Conservation (phyloP, 345 rosid species). For the Dovyalis caffra region DNA sequence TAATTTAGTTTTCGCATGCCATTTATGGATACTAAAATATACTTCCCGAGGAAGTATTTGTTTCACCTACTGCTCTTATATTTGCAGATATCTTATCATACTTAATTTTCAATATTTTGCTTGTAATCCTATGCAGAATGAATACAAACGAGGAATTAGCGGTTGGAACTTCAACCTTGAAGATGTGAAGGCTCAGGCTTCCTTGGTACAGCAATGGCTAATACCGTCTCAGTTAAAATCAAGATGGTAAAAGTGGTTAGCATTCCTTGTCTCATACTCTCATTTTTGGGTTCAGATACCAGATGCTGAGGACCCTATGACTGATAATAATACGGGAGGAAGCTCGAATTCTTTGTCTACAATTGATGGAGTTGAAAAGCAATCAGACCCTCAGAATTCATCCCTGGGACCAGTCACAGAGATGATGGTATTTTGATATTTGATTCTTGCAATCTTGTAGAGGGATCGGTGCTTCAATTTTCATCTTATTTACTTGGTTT, state of each 20-base stretch:
- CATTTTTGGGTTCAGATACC: slow-evolving; percentile 63
- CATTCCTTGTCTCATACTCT: neutral
- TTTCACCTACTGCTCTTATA: neutral
- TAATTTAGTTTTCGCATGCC: neutral
- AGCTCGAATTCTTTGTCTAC: slow-evolving; percentile 50
- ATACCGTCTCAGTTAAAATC: neutral
- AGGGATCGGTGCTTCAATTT: slow-evolving; percentile 11
- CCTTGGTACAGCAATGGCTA: slow-evolving; percentile 56
- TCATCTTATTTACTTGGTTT: slow-evolving; percentile 1
- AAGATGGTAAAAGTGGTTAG: neutral
- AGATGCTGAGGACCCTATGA: slow-evolving; percentile 57
- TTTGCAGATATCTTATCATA: neutral
- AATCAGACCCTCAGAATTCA: slow-evolving; percentile 32
- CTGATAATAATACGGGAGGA: slow-evolving; percentile 52
- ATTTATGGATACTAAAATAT: neutral
- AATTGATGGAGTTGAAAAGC: slow-evolving; percentile 53
- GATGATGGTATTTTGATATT: slow-evolving; percentile 34
- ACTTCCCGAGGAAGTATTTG: neutral
- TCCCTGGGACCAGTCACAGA: slow-evolving; percentile 32
- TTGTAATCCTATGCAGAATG: slow-evolving; percentile 56
- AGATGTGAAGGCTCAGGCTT: slow-evolving; percentile 97
- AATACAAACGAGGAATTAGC: slow-evolving; percentile 95
- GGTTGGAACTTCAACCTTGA: slow-evolving; percentile 98
- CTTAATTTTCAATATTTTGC: neutral
- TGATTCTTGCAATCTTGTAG: slow-evolving; percentile 11